Conservation (phyloP, 495 filamentous ascomycete genomes). For the Aspergillus sparsus region DNA sequence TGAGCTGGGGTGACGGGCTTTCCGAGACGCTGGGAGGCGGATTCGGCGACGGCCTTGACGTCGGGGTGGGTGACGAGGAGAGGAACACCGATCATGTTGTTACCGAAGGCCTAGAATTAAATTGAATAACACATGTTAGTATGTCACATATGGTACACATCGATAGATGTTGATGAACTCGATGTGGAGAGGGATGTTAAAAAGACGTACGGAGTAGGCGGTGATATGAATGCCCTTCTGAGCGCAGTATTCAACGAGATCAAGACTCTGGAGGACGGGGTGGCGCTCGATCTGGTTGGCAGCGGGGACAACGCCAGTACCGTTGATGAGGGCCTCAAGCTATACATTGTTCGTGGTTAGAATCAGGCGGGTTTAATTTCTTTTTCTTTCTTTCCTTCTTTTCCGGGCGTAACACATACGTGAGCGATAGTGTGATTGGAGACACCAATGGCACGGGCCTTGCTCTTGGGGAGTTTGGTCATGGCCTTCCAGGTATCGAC, state of each 20-base stretch:
- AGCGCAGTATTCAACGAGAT: conserved; percentile 46
- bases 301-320: conserved; percentile 48
- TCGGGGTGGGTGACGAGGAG: conserved; percentile 48
- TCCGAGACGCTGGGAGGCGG: conserved; percentile 43
- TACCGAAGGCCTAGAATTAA: conserved; percentile 45
- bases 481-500: conserved; percentile 56
- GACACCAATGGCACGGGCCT: conserved; percentile 52
- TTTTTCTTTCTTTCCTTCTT: background rate
- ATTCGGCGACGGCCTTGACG: conserved; percentile 47
- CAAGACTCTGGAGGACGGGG: conserved; percentile 48
- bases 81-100: conserved; percentile 47
- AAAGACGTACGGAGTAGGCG: conserved; percentile 45
- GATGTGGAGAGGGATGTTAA: background rate
- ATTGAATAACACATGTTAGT: background rate
- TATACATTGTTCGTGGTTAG: conserved; percentile 17
- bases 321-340: conserved; percentile 54
- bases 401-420: conserved; percentile 27
- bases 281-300: conserved; percentile 56
- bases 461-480: conserved; percentile 53
- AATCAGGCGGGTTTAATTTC: background rate
- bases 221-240: conserved; percentile 52
- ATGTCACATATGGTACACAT: too few species aligned
- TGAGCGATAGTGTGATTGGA: conserved; percentile 52
- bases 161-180: background rate
- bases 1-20: conserved; percentile 42